Evolutionary conservation across 2,329 filamentous ascomycete genomes (phyloP), one percentile per base, ranked within the genome.

Genomic region (Cryphonectria nitschkei): DNA sequence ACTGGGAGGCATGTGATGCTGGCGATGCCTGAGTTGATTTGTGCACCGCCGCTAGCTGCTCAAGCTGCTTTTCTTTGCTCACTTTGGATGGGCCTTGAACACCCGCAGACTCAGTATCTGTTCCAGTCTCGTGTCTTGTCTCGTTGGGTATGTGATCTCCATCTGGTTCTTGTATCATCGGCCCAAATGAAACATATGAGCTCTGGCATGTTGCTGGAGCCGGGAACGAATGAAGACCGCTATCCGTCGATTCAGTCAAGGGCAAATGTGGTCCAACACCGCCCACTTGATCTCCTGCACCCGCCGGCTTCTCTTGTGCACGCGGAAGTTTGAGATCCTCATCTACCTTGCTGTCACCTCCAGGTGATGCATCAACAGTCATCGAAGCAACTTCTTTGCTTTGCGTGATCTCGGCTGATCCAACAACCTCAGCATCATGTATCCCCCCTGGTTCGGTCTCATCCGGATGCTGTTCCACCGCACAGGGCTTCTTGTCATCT

Each of bases 61-160:
- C 39, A 19, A 50, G 4, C 8, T 26, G 41, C 66, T 68, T 62
- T 37, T 56, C 66, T 62, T 68, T 62, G 13, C 66, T 60, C 39
- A 14, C 1, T 46, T 29, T 19, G n/a, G 43, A n/a, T 19, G 22
- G 13, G 22, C 1, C 5, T 9, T 16, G 61, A 3, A 4, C 61
- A 6, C 14, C 54, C 54, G 32, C 54, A 56, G 26, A 3, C 2
- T 22, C 16, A 14, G 32, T 16, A 8, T n/a, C 22, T 8, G 58
- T 29, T 11, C 22, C 16, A 7, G 56, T 32, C n/a, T 67, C 39
- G 3, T 13, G 26, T 19, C 37, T 19, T 37, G 41, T n/a, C 39
- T 26, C 37, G 41, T 32, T 22, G 4, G 26, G 43, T 16, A 32
- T 62, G 9, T 39, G 39, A 11, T 60, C 66, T 3, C 8, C 22